Evolutionary conservation across 1,139 yeast species (phyloP).

Genomic region (Scheffersomyces lignicola): DNA sequence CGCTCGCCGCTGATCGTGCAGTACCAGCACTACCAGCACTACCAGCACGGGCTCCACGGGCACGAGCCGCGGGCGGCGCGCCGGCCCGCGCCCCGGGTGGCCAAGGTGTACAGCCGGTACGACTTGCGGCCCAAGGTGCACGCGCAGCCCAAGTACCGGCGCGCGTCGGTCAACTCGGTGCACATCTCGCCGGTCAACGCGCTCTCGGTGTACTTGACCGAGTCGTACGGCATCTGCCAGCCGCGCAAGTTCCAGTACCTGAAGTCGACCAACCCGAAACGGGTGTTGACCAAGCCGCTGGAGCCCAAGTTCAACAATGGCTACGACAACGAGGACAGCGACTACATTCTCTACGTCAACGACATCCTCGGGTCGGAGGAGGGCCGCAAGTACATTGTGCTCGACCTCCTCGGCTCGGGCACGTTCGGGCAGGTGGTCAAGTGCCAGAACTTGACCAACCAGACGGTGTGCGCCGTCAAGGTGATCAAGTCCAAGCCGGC

Average conservation of each 20-base stretch:
- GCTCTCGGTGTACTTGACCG: constrained; percentile 71
- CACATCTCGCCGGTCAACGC: constrained; percentile 88
- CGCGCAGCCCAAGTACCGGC: constrained; percentile 70
- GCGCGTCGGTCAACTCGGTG: constrained; percentile 77
- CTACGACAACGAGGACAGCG: constrained; percentile 83
- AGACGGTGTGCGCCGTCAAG: constrained; percentile 90
- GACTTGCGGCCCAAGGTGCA: constrained; percentile 69
- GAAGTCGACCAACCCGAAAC: constrained; percentile 81
- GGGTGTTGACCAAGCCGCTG: constrained; percentile 90
- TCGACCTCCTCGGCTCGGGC: constrained; percentile 92
- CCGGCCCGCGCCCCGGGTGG: constrained; percentile 40
- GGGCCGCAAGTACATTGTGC: constrained; percentile 80
- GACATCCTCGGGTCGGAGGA: constrained; percentile 90
- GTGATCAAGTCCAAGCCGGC: constrained; percentile 93
- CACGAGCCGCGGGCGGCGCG: constrained; percentile 23
- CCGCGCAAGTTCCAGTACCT: constrained; percentile 81
- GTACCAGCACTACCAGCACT: constrained; percentile 35
- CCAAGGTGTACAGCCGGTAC: constrained; percentile 37
- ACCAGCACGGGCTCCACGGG: constrained; percentile 31
- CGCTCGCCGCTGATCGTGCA: constrained; percentile 40
- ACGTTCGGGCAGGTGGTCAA: constrained; percentile 98
- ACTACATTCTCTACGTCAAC: constrained; percentile 89
- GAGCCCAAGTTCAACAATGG: constrained; percentile 85
- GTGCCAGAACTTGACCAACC: constrained; percentile 88
- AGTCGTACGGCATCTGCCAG: constrained; percentile 84